These are phyloP conservation scores for Saccharomyces eubayanus DNA, from an alignment of 805 yeast genomes.

Conservation along the genomic window DNA sequence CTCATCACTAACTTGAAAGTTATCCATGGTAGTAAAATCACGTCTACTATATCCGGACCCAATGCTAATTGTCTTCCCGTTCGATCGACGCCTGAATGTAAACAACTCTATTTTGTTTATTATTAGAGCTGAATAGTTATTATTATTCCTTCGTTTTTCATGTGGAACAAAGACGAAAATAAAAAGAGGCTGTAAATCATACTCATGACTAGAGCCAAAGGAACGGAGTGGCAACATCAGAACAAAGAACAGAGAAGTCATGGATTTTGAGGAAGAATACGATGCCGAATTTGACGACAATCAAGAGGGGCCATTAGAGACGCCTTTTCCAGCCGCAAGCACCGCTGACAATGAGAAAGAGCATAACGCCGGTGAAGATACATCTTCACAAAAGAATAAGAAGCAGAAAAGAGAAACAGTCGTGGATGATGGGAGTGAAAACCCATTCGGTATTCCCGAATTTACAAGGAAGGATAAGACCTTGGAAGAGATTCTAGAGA, in stretches of 20 bases:
- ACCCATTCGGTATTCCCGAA: slow-evolving; percentile 51
- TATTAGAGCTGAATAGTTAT: not conserved
- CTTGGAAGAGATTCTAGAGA: slow-evolving; percentile 68
- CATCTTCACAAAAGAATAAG: slow-evolving; percentile 6
- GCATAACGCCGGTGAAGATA: slow-evolving; percentile 7
- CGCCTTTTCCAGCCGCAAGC: slow-evolving; percentile 6
- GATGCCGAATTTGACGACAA: slow-evolving; percentile 30
- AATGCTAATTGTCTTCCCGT: not conserved
- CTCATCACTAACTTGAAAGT: slow-evolving; percentile 19
- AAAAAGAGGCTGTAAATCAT: not conserved
- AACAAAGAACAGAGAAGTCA: slow-evolving; percentile 10
- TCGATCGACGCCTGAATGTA: not conserved
- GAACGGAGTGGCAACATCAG: not conserved
- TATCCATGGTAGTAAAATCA: slow-evolving; percentile 4
- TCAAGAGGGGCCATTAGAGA: slow-evolving; percentile 25
- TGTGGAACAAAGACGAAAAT: not conserved
- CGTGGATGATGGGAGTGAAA: slow-evolving; percentile 20
- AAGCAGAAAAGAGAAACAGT: slow-evolving; percentile 20
- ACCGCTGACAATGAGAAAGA: slow-evolving; percentile 10
- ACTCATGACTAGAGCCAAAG: not conserved
- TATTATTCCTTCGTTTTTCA: not conserved
- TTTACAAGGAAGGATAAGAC: slow-evolving; percentile 73
- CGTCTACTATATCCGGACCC: not conserved
- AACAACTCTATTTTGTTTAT: not conserved
- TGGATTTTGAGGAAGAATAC: slow-evolving; percentile 15